Conservation (phyloP, 148 eudicot genomes). For the Rheum nobile region DNA sequence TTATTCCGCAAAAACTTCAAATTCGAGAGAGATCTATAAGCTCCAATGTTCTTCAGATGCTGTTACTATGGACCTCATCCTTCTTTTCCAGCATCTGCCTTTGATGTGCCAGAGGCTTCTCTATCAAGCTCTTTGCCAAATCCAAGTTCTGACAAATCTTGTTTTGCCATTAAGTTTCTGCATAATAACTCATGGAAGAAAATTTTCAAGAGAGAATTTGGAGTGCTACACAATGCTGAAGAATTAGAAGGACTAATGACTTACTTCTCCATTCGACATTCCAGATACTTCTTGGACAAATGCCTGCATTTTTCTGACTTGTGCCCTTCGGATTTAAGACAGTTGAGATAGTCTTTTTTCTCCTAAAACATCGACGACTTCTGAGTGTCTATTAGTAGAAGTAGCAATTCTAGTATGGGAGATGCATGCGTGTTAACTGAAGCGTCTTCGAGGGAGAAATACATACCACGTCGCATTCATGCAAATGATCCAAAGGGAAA, state of each 20-base stretch:
- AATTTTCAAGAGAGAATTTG: neutral
- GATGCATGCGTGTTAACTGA: neutral
- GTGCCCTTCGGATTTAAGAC: slow-evolving; percentile 69
- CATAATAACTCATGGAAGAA: neutral
- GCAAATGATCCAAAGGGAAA: slow-evolving; percentile 91
- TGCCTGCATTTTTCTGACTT: slow-evolving; percentile 70
- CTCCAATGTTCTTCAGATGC: neutral
- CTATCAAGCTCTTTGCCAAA: slow-evolving; percentile 32
- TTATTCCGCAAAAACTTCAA: neutral
- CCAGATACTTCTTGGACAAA: slow-evolving; percentile 73
- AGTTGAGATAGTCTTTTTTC: slow-evolving; percentile 65
- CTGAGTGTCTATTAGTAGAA: neutral
- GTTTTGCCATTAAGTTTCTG: slow-evolving; percentile 97
- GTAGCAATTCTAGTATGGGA: neutral
- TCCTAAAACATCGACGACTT: slow-evolving; percentile 31
- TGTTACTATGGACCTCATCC: neutral
- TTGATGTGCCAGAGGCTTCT: slow-evolving; percentile 18
- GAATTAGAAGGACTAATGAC: slow-evolving; percentile 13
- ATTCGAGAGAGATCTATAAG: neutral
- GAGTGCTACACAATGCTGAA: neutral
- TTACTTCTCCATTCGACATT: slow-evolving; percentile 91
- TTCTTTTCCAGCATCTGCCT: neutral
- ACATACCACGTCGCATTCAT: slow-evolving; percentile 78
- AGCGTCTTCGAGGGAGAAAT: neutral
- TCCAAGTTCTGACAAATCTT: slow-evolving; percentile 91